phyloP scores from a whole-genome alignment of 1,139 yeast species.

The Blastobotrys apis region DNA sequence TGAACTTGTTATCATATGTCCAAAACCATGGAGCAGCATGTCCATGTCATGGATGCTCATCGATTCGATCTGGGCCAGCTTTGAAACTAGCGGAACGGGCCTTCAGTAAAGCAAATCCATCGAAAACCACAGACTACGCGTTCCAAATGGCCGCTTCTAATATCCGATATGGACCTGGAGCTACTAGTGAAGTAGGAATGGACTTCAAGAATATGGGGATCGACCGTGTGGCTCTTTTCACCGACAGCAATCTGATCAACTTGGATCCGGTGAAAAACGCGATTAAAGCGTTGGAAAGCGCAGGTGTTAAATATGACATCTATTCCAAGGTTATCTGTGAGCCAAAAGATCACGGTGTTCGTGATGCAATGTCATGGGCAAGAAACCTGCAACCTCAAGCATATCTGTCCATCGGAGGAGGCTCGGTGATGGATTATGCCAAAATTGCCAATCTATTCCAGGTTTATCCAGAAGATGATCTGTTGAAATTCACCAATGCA shows the following conservation, averaged over 20 bases:
- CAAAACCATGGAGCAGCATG: constrained; percentile 35
- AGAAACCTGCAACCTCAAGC: constrained; percentile 36
- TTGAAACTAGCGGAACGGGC: constrained; percentile 19
- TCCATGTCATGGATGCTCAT: constrained; percentile 36
- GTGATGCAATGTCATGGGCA: constrained; percentile 40
- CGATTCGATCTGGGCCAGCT: constrained; percentile 16
- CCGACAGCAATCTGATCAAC: constrained; percentile 32
- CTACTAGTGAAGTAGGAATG: constrained; percentile 39
- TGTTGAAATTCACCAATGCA: constrained; percentile 41
- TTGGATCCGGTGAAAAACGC: constrained; percentile 35
- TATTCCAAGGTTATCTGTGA: constrained; percentile 39
- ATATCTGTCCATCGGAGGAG: constrained; percentile 42
- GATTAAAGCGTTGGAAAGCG: constrained; percentile 35
- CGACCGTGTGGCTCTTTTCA: constrained; percentile 35
- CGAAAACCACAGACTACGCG: constrained; percentile 35
- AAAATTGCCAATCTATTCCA: constrained; percentile 40
- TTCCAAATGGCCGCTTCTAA: constrained; percentile 42
- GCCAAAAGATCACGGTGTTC: constrained; percentile 40
- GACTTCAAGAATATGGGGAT: constrained; percentile 38
- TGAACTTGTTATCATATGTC: constrained; percentile 26
- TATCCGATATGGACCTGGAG: constrained; percentile 41
- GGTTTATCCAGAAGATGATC: constrained; percentile 37
- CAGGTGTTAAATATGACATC: constrained; percentile 37
- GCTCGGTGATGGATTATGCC: constrained; percentile 42
- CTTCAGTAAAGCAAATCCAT: constrained; percentile 18